Conservation (phyloP, 495 filamentous ascomycete species). For the Annulohypoxylon maeteangense region DNA sequence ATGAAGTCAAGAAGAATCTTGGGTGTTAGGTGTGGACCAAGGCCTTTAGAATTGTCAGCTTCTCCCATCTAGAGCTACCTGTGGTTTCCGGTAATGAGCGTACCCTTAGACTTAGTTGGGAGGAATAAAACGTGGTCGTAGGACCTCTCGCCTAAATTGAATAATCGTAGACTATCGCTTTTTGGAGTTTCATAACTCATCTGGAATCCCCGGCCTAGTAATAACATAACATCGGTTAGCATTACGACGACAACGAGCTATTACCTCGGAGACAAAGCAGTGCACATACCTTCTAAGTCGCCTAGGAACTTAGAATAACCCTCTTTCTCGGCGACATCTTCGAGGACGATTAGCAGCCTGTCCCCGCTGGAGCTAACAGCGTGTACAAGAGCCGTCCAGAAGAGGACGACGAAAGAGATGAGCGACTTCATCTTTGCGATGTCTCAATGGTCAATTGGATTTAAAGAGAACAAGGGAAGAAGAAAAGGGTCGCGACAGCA, state of each 20-base stretch:
- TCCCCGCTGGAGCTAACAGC: conserved; percentile 83
- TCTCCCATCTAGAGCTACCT: not conserved
- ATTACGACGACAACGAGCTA: not conserved
- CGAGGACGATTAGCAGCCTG: conserved; percentile 85
- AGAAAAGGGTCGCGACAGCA: conserved; percentile 46
- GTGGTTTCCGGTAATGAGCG: conserved; percentile 5
- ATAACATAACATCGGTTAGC: conserved; percentile 40
- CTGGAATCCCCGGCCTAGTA: conserved; percentile 81
- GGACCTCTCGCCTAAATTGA: conserved; percentile 84
- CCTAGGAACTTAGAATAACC: conserved; percentile 83
- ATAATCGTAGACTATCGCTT: conserved; percentile 81
- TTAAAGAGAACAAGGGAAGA: conserved; percentile 42
- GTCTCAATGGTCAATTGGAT: conserved; percentile 48
- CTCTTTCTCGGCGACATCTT: conserved; percentile 81
- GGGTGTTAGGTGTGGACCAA: conserved; percentile 87
- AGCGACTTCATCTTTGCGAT: conserved; percentile 74
- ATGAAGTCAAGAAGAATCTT: conserved; percentile 90
- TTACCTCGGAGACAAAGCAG: conserved; percentile 1
- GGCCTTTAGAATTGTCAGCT: conserved; percentile 65
- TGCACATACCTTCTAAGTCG: conserved; percentile 78
- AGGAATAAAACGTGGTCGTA: conserved; percentile 93
- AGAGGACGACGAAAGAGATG: conserved; percentile 72
- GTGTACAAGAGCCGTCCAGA: conserved; percentile 71
- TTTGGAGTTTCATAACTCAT: conserved; percentile 86
- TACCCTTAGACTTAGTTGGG: conserved; percentile 88